Conservation (phyloP, 768 basidiomycete species). For the Clavaria fumosa region DNA sequence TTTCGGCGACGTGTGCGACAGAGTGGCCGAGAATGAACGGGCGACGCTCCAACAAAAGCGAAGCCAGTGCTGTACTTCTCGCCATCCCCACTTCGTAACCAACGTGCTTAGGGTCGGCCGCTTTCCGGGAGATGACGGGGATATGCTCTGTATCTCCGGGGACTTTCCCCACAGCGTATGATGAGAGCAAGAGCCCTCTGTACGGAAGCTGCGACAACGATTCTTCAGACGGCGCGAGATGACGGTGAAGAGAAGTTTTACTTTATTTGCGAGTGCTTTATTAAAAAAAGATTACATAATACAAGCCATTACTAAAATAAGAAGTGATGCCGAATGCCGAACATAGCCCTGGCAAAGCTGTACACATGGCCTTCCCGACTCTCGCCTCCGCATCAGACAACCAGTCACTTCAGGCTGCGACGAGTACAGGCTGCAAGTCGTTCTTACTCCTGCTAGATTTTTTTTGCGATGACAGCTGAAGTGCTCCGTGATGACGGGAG, state of each 20-base stretch:
- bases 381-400: no score
- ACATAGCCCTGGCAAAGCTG: no score
- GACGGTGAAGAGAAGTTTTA: slow-evolving; percentile 14
- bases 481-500: neutral
- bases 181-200: slow-evolving; percentile 35
- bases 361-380: no score
- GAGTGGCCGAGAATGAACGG: slow-evolving; percentile 43
- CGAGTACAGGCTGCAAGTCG: neutral
- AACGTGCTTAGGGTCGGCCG: slow-evolving; percentile 59
- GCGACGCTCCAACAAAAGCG: slow-evolving; percentile 8
- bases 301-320: slow-evolving; percentile 1
- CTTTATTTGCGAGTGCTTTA: neutral
- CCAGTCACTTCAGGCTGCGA: no score
- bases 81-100: slow-evolving; percentile 39
- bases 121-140: slow-evolving; percentile 47
- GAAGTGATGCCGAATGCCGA: no score
- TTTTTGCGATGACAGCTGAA: neutral
- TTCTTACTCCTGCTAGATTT: neutral
- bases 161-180: slow-evolving; percentile 83
- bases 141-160: slow-evolving; percentile 73
- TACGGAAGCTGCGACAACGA: slow-evolving; percentile 75
- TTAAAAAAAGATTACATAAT: slow-evolving; percentile 9
- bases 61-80: slow-evolving; percentile 28
- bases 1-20: slow-evolving; percentile 29
- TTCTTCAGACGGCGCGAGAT: slow-evolving; percentile 53